phyloP scores from a whole-genome alignment of 768 basidiomycete species.

The Agaricus bisporus region DNA sequence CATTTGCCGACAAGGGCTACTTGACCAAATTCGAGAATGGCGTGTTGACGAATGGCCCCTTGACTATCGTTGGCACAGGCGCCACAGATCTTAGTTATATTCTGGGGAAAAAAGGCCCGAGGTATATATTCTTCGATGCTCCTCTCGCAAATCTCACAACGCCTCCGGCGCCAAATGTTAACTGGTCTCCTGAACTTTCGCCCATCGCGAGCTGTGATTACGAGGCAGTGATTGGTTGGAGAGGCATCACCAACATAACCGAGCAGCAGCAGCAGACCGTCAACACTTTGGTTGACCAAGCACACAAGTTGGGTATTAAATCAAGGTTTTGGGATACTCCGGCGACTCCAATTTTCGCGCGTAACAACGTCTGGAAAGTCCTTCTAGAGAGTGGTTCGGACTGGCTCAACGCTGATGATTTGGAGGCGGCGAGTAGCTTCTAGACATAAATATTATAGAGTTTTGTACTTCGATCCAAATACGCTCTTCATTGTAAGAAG shows the following conservation, averaged over 20 bases:
- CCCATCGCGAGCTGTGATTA: conserved; percentile 49
- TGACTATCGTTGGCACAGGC: conserved; percentile 43
- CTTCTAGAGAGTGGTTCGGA: conserved; percentile 37
- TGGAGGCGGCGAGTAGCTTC: conserved; percentile 33
- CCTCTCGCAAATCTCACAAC: conserved; percentile 35
- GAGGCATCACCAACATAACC: conserved; percentile 36
- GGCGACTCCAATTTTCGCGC: conserved; percentile 38
- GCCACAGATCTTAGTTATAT: conserved; percentile 44
- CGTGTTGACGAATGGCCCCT: conserved; percentile 22
- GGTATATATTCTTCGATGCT: conserved; percentile 49
- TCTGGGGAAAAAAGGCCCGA: conserved; percentile 31
- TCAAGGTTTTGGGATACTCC: conserved; percentile 52
- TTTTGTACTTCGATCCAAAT: conserved; percentile 26
- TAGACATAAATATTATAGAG: conserved; percentile 10
- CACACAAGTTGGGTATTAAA: conserved; percentile 36
- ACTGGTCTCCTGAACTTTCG: conserved; percentile 35
- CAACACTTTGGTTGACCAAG: conserved; percentile 33
- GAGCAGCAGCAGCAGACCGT: conserved; percentile 32
- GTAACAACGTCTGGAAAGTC: conserved; percentile 37
- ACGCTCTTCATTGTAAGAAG: conserved; percentile 23
- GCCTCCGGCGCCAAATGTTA: conserved; percentile 23
- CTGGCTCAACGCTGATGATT: conserved; percentile 49
- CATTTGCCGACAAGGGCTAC: conserved; percentile 36
- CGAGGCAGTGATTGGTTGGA: conserved; percentile 38
- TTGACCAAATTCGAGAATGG: conserved; percentile 41